phyloP scores from a whole-genome alignment of 179 eudicot species.

The Vitellaria paradoxa region DNA sequence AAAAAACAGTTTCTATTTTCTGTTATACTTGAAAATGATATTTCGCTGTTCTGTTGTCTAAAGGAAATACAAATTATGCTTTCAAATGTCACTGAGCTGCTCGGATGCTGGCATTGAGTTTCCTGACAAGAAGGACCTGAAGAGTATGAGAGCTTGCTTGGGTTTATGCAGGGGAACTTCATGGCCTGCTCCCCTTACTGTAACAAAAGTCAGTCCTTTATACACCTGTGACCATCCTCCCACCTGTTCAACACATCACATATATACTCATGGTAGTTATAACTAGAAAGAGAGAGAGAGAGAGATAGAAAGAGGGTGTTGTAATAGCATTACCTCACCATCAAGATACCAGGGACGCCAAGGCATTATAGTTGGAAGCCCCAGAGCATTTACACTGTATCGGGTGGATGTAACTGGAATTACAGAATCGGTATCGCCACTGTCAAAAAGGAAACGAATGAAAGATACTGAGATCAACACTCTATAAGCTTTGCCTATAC shows the following conservation, averaged over 20 bases:
- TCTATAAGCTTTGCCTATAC: neutral
- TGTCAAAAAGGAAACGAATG: slow-evolving; percentile 24
- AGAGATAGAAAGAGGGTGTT: rapidly evolving
- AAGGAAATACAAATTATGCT: neutral
- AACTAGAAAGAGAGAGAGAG: rapidly evolving
- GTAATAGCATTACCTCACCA: slow-evolving; percentile 55
- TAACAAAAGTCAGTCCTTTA: slow-evolving; percentile 77
- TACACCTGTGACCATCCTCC: slow-evolving; percentile 96
- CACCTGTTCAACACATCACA: slow-evolving; percentile 44
- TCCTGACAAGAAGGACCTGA: slow-evolving; percentile 68
- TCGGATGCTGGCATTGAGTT: slow-evolving; percentile 63
- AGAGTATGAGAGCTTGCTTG: slow-evolving; percentile 66
- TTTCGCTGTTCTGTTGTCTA: too few relatives aligned
- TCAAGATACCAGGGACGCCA: slow-evolving; percentile 94
- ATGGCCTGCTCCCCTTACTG: slow-evolving; percentile 94
- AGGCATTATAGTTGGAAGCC: slow-evolving; percentile 59
- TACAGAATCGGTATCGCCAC: slow-evolving; percentile 91
- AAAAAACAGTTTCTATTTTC: too few relatives aligned
- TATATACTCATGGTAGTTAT: too few relatives aligned
- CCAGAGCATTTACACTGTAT: slow-evolving; percentile 67
- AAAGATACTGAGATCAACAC: neutral
- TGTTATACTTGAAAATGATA: too few relatives aligned
- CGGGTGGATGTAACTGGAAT: slow-evolving; percentile 91
- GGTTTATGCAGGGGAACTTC: slow-evolving; percentile 91
- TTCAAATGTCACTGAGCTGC: slow-evolving; percentile 44